Base-by-base conservation (phyloP, 441 rosid genomes). In the Adansonia rubrostipa region DNA sequence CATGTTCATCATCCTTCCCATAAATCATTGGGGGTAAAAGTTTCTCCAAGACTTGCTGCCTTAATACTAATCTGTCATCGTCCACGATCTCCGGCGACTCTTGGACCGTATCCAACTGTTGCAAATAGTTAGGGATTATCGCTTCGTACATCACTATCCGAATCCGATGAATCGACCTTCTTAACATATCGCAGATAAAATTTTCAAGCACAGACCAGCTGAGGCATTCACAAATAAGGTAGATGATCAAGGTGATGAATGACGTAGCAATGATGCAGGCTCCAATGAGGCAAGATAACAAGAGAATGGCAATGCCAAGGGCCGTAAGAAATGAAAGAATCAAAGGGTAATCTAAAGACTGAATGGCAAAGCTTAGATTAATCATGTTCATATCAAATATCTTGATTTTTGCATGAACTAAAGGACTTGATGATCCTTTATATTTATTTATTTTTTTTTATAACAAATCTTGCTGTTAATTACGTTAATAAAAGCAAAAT, bases 271-370 rank as follows among this genome's bases (percentile, higher is more conserved):
- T 0, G 13, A 80, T 10, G 48, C 85, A 73, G 24, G 42, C 22
- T 1, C 58, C 78, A 48, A 76, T 24, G 14, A 77, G 7, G 71
- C 73, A 71, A 48, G 68, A 28, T n/a, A 82, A 15, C 56, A 50
- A 4, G 24, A 79, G 9, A 9, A 75, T 33, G 17, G 42, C 17
- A 7, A 60, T 40, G 65, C 61, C 48, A 5, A 69, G 6, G 44
- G 33, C 20, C 2, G 50, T 22, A 13, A 73, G 0, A 8, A 75
- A 42, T 6, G 61, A 57, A 13, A 75, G 9, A 51, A 47, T 6
- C 10, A 44, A 4, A 40, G 60, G 54, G 70, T 20, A 20, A 19
- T 74, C 17, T 3, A 22, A 9, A 9, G 76, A 65, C 20, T 13
- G 47, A 14, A 65, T 36, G 28, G 14, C 62, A 51, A 74, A 51